Conservation (phyloP, 352 stramenopile species). For the Globisporangium spinosum region DNA sequence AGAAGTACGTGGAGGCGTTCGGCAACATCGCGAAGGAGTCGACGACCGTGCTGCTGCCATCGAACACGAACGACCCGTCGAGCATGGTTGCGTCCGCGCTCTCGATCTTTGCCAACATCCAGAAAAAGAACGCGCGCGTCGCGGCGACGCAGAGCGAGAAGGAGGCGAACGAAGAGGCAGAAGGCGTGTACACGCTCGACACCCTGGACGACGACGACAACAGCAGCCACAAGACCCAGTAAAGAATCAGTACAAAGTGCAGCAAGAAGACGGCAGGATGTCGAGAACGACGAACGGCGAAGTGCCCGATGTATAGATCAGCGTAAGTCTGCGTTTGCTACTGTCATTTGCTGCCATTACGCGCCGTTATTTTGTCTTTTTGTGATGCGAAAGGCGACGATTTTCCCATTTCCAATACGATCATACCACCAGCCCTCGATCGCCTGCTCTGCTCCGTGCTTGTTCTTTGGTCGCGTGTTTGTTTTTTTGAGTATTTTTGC, state of each 20-base stretch:
- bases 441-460: not conserved
- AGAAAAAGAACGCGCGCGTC: conserved; percentile 62
- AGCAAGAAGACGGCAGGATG: not conserved
- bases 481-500: not conserved
- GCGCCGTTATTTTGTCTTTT: not conserved
- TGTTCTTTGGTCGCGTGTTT: not conserved
- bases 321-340: not conserved
- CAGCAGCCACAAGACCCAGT: conserved; percentile 17
- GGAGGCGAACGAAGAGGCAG: conserved; percentile 21
- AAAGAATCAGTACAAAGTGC: not conserved
- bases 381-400: not conserved
- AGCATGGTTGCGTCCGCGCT: conserved; percentile 89
- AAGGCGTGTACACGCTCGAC: conserved; percentile 59
- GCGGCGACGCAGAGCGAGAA: conserved; percentile 21
- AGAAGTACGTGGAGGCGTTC: conserved; percentile 92
- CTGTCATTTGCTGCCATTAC: not conserved
- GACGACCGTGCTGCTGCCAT: conserved; percentile 81
- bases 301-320: not conserved
- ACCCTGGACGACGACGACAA: conserved; percentile 33
- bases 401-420: conserved; percentile 1
- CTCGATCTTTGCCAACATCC: conserved; percentile 86
- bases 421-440: not conserved
- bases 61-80: conserved; percentile 81
- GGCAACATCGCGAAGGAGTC: conserved; percentile 87
- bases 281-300: not conserved